Conservation (phyloP, 306 rosid species). For the Citrullus colocynthis region DNA sequence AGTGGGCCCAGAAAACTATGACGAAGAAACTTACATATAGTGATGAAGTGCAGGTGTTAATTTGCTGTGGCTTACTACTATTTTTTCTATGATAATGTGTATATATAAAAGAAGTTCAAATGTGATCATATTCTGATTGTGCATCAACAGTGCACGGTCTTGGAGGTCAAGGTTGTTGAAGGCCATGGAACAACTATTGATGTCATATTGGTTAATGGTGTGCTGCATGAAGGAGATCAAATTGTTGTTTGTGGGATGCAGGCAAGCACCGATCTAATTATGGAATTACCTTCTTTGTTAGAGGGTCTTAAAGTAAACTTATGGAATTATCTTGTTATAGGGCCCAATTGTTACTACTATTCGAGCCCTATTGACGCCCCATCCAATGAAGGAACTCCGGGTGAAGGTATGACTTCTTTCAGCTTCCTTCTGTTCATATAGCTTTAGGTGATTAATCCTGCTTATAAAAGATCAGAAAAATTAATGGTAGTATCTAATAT, state of each 20-base stretch:
- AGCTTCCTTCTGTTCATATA: neutral
- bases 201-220: conserved; percentile 89
- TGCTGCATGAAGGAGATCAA: conserved; percentile 97
- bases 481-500: neutral
- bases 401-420: conserved; percentile 45
- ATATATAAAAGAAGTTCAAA: conserved; percentile 5
- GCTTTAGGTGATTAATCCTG: neutral
- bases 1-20: conserved; percentile 93
- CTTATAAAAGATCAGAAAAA: neutral
- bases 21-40: conserved; percentile 72
- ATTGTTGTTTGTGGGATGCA: conserved; percentile 97
- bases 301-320: neutral
- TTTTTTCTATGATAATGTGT: conserved; percentile 9
- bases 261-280: conserved; percentile 27
- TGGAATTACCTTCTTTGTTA: neutral
- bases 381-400: conserved; percentile 96
- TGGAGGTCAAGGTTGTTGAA: conserved; percentile 95
- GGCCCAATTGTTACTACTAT: conserved; percentile 79
- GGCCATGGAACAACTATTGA: conserved; percentile 98
- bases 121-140: conserved; percentile 22
- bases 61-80: conserved; percentile 7
- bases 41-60: conserved; percentile 75
- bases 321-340: conserved; percentile 24
- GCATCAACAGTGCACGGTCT: conserved; percentile 69
- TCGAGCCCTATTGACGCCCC: conserved; percentile 92